Conservation (phyloP, 352 stramenopile genomes). For the Globisporangium canariense region DNA sequence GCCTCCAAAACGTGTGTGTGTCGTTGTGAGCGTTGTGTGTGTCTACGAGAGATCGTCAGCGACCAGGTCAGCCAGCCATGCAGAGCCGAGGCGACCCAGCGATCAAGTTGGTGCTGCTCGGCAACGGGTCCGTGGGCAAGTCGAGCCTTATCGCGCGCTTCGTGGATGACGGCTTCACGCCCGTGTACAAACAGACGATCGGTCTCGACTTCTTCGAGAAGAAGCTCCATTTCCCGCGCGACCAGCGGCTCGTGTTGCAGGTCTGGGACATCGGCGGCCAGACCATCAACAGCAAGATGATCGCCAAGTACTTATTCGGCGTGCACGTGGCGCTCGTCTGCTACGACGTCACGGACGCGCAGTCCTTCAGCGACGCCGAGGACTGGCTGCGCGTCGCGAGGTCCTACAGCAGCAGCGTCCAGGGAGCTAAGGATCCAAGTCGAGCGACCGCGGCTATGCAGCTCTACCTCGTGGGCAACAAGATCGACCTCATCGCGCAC, state of each 20-base stretch:
- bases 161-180: slow-evolving; percentile 73
- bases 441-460: slow-evolving; percentile 34
- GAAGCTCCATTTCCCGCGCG: slow-evolving; percentile 67
- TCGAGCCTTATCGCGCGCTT: slow-evolving; percentile 84
- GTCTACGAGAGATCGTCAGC: neutral
- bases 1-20: neutral
- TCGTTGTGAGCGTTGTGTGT: neutral
- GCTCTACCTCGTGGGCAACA: slow-evolving; percentile 84
- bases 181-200: slow-evolving; percentile 86
- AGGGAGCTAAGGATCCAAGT: neutral
- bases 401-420: slow-evolving; percentile 11
- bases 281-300: slow-evolving; percentile 87
- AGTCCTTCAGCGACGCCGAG: slow-evolving; percentile 78
- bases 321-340: slow-evolving; percentile 78
- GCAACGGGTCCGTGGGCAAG: slow-evolving; percentile 87
- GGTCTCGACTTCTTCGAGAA: slow-evolving; percentile 88
- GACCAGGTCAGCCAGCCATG: slow-evolving; percentile 1
- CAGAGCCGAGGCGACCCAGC: slow-evolving; percentile 38
- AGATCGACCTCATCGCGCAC: slow-evolving; percentile 80
- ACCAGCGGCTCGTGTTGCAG: slow-evolving; percentile 73
- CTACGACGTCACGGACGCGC: slow-evolving; percentile 84
- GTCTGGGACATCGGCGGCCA: slow-evolving; percentile 90
- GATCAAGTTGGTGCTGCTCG: slow-evolving; percentile 84
- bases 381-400: slow-evolving; percentile 68
- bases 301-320: slow-evolving; percentile 82